phyloP scores from a whole-genome alignment of 2,329 filamentous ascomycete species.

The Elsinoe arachidis region DNA sequence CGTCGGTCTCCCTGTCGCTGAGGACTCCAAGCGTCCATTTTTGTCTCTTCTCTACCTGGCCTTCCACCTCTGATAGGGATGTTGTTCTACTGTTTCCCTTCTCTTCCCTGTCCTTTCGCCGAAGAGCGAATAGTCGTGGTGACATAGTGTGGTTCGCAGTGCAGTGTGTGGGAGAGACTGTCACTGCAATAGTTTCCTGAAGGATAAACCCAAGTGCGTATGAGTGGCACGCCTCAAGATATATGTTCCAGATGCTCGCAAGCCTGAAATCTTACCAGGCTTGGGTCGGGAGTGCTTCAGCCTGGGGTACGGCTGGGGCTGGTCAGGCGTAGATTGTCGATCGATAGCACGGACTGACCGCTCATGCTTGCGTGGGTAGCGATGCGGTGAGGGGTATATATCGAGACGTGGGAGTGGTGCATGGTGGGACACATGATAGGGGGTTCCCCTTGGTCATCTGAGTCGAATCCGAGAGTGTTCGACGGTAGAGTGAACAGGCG shows the following conservation, averaged over 20 bases:
- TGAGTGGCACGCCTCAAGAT: too few species aligned
- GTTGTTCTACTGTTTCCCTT: background rate
- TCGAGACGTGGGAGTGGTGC: too few species aligned
- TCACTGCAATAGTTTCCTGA: too few species aligned
- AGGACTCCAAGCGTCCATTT: constrained; percentile 69
- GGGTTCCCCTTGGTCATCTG: background rate
- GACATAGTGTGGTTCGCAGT: too few species aligned
- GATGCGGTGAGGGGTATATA: background rate
- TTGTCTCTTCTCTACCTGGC: constrained; percentile 4
- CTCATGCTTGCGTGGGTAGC: too few species aligned
- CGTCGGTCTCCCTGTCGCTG: constrained; percentile 70
- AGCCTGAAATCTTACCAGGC: background rate
- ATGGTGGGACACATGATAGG: background rate
- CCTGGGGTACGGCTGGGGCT: background rate
- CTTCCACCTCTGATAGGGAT: background rate
- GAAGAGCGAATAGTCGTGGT: background rate
- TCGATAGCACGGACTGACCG: background rate
- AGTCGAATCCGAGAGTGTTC: background rate
- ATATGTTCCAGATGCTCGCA: too few species aligned
- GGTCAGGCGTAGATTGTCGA: background rate
- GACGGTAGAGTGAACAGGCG: background rate
- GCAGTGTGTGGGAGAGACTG: too few species aligned
- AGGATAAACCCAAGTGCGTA: too few species aligned
- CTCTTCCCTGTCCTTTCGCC: background rate
- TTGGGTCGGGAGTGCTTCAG: background rate